These are phyloP conservation scores for Colletotrichum liriopes DNA, from an alignment of 2,329 filamentous ascomycete genomes.

Conservation along the genomic window DNA sequence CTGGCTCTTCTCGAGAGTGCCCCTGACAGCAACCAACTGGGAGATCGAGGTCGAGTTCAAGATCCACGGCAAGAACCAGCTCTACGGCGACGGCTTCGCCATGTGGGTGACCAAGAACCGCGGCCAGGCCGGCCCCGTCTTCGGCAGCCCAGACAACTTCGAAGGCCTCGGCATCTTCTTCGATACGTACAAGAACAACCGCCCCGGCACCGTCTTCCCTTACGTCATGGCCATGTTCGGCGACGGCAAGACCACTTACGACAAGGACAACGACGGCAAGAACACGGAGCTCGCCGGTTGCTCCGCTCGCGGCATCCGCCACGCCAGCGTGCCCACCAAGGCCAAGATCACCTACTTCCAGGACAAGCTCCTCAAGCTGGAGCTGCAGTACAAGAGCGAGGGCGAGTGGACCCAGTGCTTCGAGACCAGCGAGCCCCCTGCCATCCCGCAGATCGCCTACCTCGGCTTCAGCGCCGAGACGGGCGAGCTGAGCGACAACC, in stretches of 20 bases:
- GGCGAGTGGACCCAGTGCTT: constrained; percentile 94
- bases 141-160: constrained; percentile 89
- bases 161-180: constrained; percentile 96
- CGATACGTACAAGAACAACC: constrained; percentile 99
- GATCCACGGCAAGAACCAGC: constrained; percentile 88
- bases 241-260: constrained; percentile 89
- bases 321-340: constrained; percentile 85
- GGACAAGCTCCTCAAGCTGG: constrained; percentile 91
- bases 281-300: constrained; percentile 93
- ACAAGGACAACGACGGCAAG: constrained; percentile 96
- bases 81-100: constrained; percentile 96
- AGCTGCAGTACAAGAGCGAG: constrained; percentile 94
- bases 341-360: constrained; percentile 95
- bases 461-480: constrained; percentile 90
- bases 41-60: constrained; percentile 97
- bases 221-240: constrained; percentile 99
- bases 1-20: constrained; percentile 94
- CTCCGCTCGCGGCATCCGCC: constrained; percentile 92
- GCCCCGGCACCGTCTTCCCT: constrained; percentile 94
- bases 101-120: constrained; percentile 98
- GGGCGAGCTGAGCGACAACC: constrained; percentile 96
- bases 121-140: constrained; percentile 84
- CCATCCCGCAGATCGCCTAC: constrained; percentile 84
- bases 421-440: constrained; percentile 77
- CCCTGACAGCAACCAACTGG: constrained; percentile 98